Evolutionary conservation across 225 moss, liverwort and hornwort genomes (phyloP), one percentile per base, ranked within the genome.

Genomic region (Bryoerythrophyllum caledonicum): DNA sequence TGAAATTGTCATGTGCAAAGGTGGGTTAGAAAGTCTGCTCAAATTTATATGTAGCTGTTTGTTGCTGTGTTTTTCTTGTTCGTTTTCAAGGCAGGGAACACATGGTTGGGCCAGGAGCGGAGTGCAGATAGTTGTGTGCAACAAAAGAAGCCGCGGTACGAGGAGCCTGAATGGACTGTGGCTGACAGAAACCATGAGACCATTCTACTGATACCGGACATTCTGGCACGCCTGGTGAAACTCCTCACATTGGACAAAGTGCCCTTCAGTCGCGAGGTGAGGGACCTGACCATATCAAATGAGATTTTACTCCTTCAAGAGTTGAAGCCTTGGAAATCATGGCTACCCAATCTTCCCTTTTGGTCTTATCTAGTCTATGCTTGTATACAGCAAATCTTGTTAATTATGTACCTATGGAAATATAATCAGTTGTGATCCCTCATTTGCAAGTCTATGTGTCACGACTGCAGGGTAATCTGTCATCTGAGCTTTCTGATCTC

Each of bases 221-320:
- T 92, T 72, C 82, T 92, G 68, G 74, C 86, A 57, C 90, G 86
- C 75, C 78, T 92, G 72, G 84, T 90, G 79, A 90, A 92, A 74
- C 90, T 92, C 67, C 86, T 92, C 74, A 81, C 84, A 59, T 76
- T 84, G 72, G 86, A 88, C 81, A 86, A 73, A 77, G 79, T 81
- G 70, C 79, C 92, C 43, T 81, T 78, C 46, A 63, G 77, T 72
- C 82, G 80, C 76, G 80, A 87, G 87, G 91, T 92, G 75, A 72
- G 77, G 59, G 65, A 61, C 52, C 46, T 17, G n/a, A 44, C 21
- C 68, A 65, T 57, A 23, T 72, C 66, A 56, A 57, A 41, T n/a
- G n/a, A n/a, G n/a, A n/a, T n/a, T n/a, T n/a, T 41, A 44, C 53
- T 54, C 23, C 56, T 38, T 55, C 73, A 62, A 61, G 62, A 48